Base-by-base conservation (phyloP, 2,329 filamentous ascomycete species). In the Monosporascus sp. region DNA sequence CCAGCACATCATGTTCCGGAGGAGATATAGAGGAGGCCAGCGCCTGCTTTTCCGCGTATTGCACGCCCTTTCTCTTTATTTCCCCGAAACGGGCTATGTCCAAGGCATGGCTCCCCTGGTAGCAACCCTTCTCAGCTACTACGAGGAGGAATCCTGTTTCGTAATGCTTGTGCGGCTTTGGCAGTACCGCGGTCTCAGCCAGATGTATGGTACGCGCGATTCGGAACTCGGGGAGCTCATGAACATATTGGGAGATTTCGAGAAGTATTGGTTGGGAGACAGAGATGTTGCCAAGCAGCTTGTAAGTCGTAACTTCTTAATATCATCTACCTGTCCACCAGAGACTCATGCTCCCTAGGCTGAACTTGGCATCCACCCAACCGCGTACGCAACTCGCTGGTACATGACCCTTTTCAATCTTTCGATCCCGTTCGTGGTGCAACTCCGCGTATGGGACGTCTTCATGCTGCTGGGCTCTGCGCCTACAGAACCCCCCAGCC, bases 401-500 rank as follows among this genome's bases (percentile, higher is more conserved):
- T 99, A 99, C 68, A 79, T 99, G 50, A 99, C 94, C 2, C 78
- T 99, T 8, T 99, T 99, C 79, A 97, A 97, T 72, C 88, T 97
- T 65, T 95, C 91, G 17, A 89, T 99, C 50, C 94, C 94, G 0
- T 99, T 97, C 64, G 82, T 90, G 0, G 92, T 93, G 3, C 94
- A 97, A 70, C 84, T 99, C 37, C 88, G 94, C 48, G 88, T 99
- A 17, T 99, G 94, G 94, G 94, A 99, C 67, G 89, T 97, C 1
- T 97, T 97, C 72, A 91, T 99, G 82, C 83, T 99, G 15, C 82
- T 97, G 14, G 94, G 93, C 47, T 90, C 93, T 61, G 78, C 80
- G 9, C 77, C 84, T n/a, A 75, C 79, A n/a, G 60, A 67, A 26
- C 49, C 56, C 15, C 22, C 59, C 2, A 53, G 61, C 22, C 40